Evolutionary conservation across 176 grass and related monocot genomes (phyloP), one percentile per base, ranked within the genome.

Genomic region (Dendrocalamus sinicus): DNA sequence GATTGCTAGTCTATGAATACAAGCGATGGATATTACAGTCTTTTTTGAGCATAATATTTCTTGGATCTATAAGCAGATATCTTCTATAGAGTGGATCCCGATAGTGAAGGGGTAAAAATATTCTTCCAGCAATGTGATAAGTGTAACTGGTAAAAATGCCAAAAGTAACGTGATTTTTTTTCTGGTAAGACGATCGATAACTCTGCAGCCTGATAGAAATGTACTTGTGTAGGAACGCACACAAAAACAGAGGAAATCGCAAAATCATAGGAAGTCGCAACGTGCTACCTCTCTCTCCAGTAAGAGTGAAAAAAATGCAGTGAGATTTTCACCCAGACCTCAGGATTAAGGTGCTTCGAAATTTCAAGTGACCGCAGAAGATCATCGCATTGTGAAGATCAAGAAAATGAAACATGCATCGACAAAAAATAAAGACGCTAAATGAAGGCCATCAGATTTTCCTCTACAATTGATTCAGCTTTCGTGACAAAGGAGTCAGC

Each of bases 381-480:
- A 68, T 55, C 46, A 58, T 57, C 51, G 19, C 57, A 41, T 17
- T 32, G 59, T 58, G 22, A 67, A 48, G 47, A 85, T 26, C 20
- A 74, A 20, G 7, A 75, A 85, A 28, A 40, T 44, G 9, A 26
- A 59, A 37, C 17, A 17, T 3, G 17, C 46, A 75, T 1, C 0
- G 32, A 4, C 22, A 62, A 37, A 13, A 26, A 28, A 63, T 0
- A 0, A 41, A 17, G 6, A 64, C 19, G 15, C 22, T 41, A 67
- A 55, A 72, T 45, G 12, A 70, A 73, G 57, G 7, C 22, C 3
- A 91, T 67, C 19, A 32, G 48, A 57, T 59, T 51, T 79, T 87
- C 84, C 79, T 84, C 70, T 88, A 88, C 63, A 91, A 50, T 87
- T 84, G 63, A 84, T 88, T 91, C 76, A 80, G 76, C 85, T 81